Evolutionary conservation across 805 yeast species (phyloP).

Genomic region (Metschnikowia arizonensis): DNA sequence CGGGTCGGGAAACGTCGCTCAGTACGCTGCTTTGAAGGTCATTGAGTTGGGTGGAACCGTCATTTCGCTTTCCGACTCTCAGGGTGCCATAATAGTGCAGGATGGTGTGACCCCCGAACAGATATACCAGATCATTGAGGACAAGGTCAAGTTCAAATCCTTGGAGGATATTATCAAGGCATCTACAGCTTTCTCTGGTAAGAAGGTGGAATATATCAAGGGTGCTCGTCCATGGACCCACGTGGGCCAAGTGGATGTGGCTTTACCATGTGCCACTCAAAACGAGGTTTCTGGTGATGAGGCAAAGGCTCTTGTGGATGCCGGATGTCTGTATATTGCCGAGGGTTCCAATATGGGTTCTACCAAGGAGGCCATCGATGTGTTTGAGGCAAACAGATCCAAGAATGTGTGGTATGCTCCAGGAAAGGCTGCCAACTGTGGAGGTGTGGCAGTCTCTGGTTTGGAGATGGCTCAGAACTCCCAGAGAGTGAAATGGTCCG

Average conservation of each 20-base stretch:
- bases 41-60: constrained; percentile 96
- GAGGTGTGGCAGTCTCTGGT: constrained; percentile 99
- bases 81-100: constrained; percentile 78
- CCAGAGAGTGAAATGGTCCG: constrained; percentile 84
- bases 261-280: constrained; percentile 97
- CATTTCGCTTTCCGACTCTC: constrained; percentile 90
- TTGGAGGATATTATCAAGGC: constrained; percentile 64
- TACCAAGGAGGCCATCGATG: constrained; percentile 93
- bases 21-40: constrained; percentile 95
- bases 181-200: constrained; percentile 54
- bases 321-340: constrained; percentile 90
- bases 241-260: constrained; percentile 90
- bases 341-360: constrained; percentile 99
- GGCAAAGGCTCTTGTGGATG: constrained; percentile 89
- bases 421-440: constrained; percentile 98
- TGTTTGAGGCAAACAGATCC: constrained; percentile 79
- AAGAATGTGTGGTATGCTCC: constrained; percentile 93
- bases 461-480: constrained; percentile 99
- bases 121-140: constrained; percentile 66
- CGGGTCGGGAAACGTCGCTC: constrained; percentile 99
- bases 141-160: constrained; percentile 73
- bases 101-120: constrained; percentile 83
- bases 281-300: constrained; percentile 96
- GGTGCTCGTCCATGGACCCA: constrained; percentile 97
- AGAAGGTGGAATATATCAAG: constrained; percentile 71